Base-by-base conservation (phyloP, 2,329 filamentous ascomycete genomes). In the Aspergillus awamori region DNA sequence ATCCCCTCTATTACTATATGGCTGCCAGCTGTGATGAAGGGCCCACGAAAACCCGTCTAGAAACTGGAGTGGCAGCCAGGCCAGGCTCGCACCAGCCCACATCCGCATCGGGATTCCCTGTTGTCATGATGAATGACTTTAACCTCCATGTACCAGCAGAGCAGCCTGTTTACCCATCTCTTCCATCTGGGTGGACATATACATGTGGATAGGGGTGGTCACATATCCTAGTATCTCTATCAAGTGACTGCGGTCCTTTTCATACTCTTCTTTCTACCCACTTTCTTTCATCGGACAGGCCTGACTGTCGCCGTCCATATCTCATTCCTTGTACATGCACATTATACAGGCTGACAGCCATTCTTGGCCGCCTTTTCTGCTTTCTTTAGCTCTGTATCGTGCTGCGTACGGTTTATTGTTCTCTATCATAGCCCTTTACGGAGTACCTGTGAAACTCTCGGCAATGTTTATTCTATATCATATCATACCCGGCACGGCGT, bases 1-100 rank as follows among this genome's bases (percentile, higher is more conserved):
- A 63, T 28, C 55, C 67, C 2, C 73, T 72, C 47, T 60, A 67
- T 15, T 74, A 73, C 49, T 74, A 69, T 10, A 53, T 69, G 5
- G 66, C 65, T 41, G 57, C 52, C 8, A 59, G 53, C 22, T 64
- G 66, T 48, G 62, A 62, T 26, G 47, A 60, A 20, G 59, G 59
- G 22, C 36, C 39, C 45, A 62, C 53, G 7, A 66, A 49, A 60
- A 65, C 22, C 24, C 59, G 49, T 59, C 65, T 65, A 36, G 68
- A 70, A 15, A 55, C 65, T 24, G 55, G 62, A 7, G 52, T 65
- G 58, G 53, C 57, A 60, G 53, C 63, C 57, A 67, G 39, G 47
- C 65, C 51, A 33, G 67, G 59, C 26, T 55, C 24, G 5, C 65
- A 66, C 20, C 65, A 68, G 39, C 17, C 60, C 15, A 47, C 49